A percentile compares a stretch with the other conserved stretches of the same genome.
Conservation (phyloP, 495 filamentous ascomycete species). For the Hamigera avellanea region DNA sequence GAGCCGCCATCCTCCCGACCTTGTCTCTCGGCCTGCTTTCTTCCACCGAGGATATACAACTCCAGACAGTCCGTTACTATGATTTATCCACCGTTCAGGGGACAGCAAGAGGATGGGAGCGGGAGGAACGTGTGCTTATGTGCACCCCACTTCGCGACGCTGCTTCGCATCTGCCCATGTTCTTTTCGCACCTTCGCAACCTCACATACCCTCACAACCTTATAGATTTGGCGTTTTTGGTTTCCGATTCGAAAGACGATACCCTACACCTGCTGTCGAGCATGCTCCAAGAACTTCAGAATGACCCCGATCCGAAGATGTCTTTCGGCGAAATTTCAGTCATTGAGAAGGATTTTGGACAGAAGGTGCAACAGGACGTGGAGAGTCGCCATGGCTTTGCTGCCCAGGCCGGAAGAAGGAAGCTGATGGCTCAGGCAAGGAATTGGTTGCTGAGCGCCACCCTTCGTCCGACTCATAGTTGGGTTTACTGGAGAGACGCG, state of each 20-base stretch:
- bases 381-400: conserved; percentile 97
- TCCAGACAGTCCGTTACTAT: conserved; percentile 94
- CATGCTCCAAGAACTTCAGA: conserved; percentile 71
- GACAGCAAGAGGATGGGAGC: conserved; percentile 82
- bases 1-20: conserved; percentile 50
- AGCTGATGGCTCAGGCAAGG: conserved; percentile 94
- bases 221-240: conserved; percentile 92
- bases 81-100: conserved; percentile 86
- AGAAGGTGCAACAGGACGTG: conserved; percentile 95
- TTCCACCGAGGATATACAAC: conserved; percentile 55
- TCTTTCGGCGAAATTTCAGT: conserved; percentile 96
- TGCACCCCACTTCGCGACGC: conserved; percentile 94
- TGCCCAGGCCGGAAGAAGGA: conserved; percentile 84
- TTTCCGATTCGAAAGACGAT: conserved; percentile 92
- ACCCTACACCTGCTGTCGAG: conserved; percentile 67
- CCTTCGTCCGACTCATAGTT: conserved; percentile 87
- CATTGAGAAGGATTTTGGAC: conserved; percentile 98
- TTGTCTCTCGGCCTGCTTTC: conserved; percentile 62
- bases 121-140: conserved; percentile 87
- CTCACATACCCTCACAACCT: conserved; percentile 96
- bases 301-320: conserved; percentile 59
- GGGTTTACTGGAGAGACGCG: conserved; percentile 99
- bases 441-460: conserved; percentile 97
- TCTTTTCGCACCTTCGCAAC: conserved; percentile 91
- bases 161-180: conserved; percentile 89